Evolutionary conservation across 192 early-diverging fungal genomes (phyloP).

Genomic region (Podochytrium sp.): DNA sequence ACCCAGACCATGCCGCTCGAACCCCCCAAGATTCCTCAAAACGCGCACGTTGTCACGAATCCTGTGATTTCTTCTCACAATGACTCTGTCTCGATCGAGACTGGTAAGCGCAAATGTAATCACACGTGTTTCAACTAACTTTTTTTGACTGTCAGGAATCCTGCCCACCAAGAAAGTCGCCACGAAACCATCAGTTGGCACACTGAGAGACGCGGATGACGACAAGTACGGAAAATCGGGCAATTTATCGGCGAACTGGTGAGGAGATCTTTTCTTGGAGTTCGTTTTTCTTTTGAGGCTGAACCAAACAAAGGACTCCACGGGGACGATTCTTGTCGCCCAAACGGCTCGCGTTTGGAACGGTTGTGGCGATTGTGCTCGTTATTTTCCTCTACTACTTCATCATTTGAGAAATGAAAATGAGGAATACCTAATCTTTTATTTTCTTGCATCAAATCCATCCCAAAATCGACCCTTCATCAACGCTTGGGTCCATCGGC

Average conservation of each 20-base stretch:
- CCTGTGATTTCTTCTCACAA: neutral
- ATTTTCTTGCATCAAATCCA: neutral
- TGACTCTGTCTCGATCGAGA: conserved; percentile 24
- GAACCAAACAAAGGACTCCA: neutral
- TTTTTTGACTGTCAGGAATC: neutral
- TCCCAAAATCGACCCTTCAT: neutral
- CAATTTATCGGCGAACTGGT: neutral
- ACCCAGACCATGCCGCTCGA: neutral
- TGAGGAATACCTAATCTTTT: neutral
- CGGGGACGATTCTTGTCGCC: conserved; percentile 16
- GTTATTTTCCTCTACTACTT: conserved; percentile 26
- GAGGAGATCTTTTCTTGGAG: neutral
- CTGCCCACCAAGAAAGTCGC: conserved; percentile 20
- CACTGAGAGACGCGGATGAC: conserved; percentile 20
- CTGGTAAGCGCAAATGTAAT: neutral
- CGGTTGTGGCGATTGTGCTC: neutral
- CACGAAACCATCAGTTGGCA: conserved; percentile 5
- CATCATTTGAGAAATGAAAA: conserved; percentile 21
- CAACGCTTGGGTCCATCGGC: neutral
- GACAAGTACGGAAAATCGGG: conserved; percentile 22
- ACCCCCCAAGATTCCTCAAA: neutral
- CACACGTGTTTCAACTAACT: neutral
- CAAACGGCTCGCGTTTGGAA: neutral
- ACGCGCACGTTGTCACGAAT: conserved; percentile 10
- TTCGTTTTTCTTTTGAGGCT: neutral